A percentile compares a stretch with the other conserved stretches of the same genome.
These are phyloP conservation scores for Talaromyces thailandensis DNA, from an alignment of 495 filamentous ascomycete species.

Conservation along the genomic window DNA sequence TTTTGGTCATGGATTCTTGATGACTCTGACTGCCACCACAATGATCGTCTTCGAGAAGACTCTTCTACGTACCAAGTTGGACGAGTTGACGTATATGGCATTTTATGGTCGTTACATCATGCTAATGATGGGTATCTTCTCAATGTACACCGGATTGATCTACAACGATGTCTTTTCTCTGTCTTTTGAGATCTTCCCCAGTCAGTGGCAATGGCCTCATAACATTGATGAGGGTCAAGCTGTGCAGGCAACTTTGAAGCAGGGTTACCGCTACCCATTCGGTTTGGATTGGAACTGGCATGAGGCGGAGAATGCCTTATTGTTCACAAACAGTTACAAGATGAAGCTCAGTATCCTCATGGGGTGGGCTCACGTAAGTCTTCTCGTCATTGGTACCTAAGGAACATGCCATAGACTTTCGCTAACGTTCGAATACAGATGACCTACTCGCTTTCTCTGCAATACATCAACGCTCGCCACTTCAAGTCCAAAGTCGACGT, in stretches of 20 bases:
- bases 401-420: not conserved
- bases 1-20: conserved; percentile 82
- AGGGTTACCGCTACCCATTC: conserved; percentile 81
- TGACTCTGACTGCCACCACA: conserved; percentile 66
- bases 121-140: conserved; percentile 95
- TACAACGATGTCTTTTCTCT: conserved; percentile 98
- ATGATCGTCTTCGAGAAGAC: conserved; percentile 96
- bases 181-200: conserved; percentile 75
- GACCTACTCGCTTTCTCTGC: conserved; percentile 93
- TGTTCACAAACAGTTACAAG: conserved; percentile 97
- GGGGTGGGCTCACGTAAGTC: conserved; percentile 77
- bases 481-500: conserved; percentile 93
- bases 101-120: conserved; percentile 99
- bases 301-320: conserved; percentile 81
- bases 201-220: conserved; percentile 79
- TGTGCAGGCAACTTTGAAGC: conserved; percentile 56
- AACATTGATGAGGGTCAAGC: conserved; percentile 50
- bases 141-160: conserved; percentile 91
- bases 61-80: conserved; percentile 72
- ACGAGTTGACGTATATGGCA: conserved; percentile 94
- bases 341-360: conserved; percentile 98
- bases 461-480: conserved; percentile 85
- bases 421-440: conserved; percentile 41
- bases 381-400: not conserved
- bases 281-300: conserved; percentile 98